Conservation (phyloP, 2,329 filamentous ascomycete genomes). For the Aspergillus aculeatus region DNA sequence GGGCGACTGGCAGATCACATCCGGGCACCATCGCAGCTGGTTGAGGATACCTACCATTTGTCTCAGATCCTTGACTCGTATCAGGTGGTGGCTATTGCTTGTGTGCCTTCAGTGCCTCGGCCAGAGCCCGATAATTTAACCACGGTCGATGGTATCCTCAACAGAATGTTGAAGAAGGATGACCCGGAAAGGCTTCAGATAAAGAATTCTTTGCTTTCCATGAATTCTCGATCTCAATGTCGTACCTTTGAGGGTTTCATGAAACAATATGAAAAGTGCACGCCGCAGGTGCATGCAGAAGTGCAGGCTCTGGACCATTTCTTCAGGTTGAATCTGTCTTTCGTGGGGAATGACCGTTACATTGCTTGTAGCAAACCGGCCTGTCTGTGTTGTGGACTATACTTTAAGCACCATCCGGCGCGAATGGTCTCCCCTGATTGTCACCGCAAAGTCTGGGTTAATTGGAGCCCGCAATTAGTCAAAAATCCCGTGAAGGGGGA, state of each 20-base stretch:
- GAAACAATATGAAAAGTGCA: constrained; percentile 10
- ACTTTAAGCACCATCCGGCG: constrained; percentile 30
- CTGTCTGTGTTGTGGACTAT: constrained; percentile 49
- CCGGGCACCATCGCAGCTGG: constrained; percentile 39
- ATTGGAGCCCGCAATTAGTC: constrained; percentile 28
- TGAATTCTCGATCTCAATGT: constrained; percentile 28
- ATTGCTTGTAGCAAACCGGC: constrained; percentile 55
- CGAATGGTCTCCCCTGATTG: constrained; percentile 24
- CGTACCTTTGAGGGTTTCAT: constrained; percentile 27
- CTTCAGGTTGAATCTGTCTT: constrained; percentile 30
- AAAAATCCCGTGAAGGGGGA: constrained; percentile 11
- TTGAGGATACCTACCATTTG: constrained; percentile 35
- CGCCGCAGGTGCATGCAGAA: constrained; percentile 44
- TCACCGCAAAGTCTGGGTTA: constrained; percentile 30
- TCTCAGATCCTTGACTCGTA: constrained; percentile 31
- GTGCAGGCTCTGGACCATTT: constrained; percentile 52
- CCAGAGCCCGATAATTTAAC: constrained; percentile 21
- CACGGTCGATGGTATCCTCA: constrained; percentile 23
- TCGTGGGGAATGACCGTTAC: constrained; percentile 44
- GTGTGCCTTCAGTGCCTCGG: constrained; percentile 12
- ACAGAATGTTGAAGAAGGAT: constrained; percentile 25
- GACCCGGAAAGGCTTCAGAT: constrained; percentile 12
- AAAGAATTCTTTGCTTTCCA: constrained; percentile 21
- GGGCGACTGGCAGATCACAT: constrained; percentile 49
- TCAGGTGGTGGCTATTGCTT: constrained; percentile 25